Percentiles rank a stretch among this genome's conserved stretches.
Conservation (phyloP, 495 filamentous ascomycete genomes). For the Podospora anserina region DNA sequence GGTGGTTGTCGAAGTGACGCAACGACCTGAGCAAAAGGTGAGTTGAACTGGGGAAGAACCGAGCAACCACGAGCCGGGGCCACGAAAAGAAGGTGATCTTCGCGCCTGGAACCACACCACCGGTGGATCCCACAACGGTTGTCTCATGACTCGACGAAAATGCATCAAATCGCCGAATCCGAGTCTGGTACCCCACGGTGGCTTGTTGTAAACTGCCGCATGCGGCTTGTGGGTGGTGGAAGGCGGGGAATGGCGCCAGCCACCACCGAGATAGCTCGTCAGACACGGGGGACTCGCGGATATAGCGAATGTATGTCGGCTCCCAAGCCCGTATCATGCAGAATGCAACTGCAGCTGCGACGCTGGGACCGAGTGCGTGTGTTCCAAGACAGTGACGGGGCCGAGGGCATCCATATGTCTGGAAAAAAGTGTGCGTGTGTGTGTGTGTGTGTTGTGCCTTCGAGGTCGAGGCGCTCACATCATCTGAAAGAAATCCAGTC, state of each 20-base stretch:
- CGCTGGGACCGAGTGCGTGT: not conserved
- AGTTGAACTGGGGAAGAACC: not conserved
- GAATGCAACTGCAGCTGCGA: not conserved
- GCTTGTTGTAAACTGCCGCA: not conserved
- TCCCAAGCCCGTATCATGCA: not conserved
- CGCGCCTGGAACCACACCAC: too few species aligned
- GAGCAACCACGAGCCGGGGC: too few species aligned
- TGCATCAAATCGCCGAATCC: not conserved
- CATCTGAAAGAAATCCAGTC: constrained; percentile 33
- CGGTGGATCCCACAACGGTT: too few species aligned
- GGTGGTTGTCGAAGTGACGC: too few species aligned
- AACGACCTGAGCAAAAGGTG: not conserved
- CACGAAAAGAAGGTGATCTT: too few species aligned
- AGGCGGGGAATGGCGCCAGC: not conserved
- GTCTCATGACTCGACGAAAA: too few species aligned
- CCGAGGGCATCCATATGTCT: not conserved
- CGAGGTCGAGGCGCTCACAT: constrained; percentile 18
- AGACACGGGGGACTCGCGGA: not conserved
- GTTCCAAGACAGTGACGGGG: not conserved
- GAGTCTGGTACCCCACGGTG: not conserved
- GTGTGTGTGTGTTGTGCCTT: not conserved
- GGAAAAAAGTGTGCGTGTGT: not conserved
- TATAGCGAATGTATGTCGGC: not conserved
- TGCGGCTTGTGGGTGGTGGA: not conserved
- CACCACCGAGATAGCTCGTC: not conserved